These are phyloP conservation scores for Ogataea henricii DNA, from an alignment of 805 yeast genomes.

Conservation along the genomic window DNA sequence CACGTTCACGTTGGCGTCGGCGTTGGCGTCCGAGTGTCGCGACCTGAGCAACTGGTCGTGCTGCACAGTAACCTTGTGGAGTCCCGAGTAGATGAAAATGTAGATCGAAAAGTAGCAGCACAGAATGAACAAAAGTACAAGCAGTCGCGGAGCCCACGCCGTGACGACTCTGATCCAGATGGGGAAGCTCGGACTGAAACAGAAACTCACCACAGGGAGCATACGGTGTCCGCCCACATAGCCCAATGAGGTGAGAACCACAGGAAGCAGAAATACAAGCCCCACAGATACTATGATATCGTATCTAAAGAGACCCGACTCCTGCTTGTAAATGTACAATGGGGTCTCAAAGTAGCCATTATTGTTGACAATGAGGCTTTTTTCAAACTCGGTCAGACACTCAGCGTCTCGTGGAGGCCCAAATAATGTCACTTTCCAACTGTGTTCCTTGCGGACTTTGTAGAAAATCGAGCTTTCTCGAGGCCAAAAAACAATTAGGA, in stretches of 20 bases:
- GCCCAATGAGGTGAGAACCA: slow-evolving; percentile 12
- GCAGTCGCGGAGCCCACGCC: slow-evolving; percentile 21
- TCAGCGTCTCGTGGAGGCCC: background rate
- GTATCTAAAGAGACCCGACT: slow-evolving; percentile 20
- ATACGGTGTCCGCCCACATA: slow-evolving; percentile 14
- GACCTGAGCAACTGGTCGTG: slow-evolving; percentile 12
- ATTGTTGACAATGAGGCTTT: slow-evolving; percentile 8
- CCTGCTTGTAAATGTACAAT: slow-evolving; percentile 17
- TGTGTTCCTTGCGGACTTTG: slow-evolving; percentile 8
- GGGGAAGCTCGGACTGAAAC: slow-evolving; percentile 19
- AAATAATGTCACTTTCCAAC: background rate
- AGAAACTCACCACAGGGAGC: slow-evolving; percentile 18
- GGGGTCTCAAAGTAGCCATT: slow-evolving; percentile 19
- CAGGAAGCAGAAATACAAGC: slow-evolving; percentile 12
- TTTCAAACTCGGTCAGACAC: slow-evolving; percentile 13
- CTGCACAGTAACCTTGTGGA: slow-evolving; percentile 13
- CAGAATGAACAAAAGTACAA: slow-evolving; percentile 15
- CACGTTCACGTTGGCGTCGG: too few species aligned
- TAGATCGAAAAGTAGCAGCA: slow-evolving; percentile 24
- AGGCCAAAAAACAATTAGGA: slow-evolving; percentile 15
- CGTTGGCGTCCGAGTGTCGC: background rate
- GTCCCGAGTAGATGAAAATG: slow-evolving; percentile 17
- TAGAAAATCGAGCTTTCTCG: slow-evolving; percentile 5
- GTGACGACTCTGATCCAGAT: slow-evolving; percentile 22
- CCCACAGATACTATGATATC: slow-evolving; percentile 6